These are phyloP conservation scores for Pythium volutum DNA, from an alignment of 352 stramenopile genomes.

Conservation along the genomic window DNA sequence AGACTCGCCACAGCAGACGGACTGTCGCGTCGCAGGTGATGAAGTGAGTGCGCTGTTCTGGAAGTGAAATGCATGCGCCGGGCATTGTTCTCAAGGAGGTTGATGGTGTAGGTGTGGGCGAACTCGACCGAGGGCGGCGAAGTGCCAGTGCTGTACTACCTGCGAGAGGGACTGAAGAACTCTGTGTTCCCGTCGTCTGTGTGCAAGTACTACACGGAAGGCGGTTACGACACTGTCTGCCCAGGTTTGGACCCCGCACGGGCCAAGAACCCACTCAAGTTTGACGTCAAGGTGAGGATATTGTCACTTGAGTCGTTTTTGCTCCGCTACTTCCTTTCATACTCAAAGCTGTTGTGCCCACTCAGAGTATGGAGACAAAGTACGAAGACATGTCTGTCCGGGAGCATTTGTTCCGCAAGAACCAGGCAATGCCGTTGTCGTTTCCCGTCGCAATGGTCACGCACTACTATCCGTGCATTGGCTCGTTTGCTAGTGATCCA, in stretches of 20 bases:
- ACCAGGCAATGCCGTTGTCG: slow-evolving; percentile 75
- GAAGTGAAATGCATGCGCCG: background rate
- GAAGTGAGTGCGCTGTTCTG: slow-evolving; percentile 23
- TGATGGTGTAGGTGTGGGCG: slow-evolving; percentile 49
- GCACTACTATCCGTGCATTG: slow-evolving; percentile 82
- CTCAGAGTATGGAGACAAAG: slow-evolving; percentile 69
- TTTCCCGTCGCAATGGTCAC: slow-evolving; percentile 72
- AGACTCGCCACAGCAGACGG: slow-evolving; percentile 64
- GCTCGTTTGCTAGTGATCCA: slow-evolving; percentile 45
- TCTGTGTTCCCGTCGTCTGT: slow-evolving; percentile 67
- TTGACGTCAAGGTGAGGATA: slow-evolving; percentile 42
- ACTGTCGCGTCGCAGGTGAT: slow-evolving; percentile 66
- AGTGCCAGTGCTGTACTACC: slow-evolving; percentile 71
- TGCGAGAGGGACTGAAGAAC: slow-evolving; percentile 69
- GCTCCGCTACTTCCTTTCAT: background rate
- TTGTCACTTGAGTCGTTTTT: background rate
- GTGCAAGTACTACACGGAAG: slow-evolving; percentile 65
- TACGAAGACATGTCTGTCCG: slow-evolving; percentile 81
- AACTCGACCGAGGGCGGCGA: slow-evolving; percentile 80
- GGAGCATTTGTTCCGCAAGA: slow-evolving; percentile 66
- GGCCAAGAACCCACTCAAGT: slow-evolving; percentile 64
- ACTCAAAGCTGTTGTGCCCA: background rate
- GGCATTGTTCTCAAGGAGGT: background rate
- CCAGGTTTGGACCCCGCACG: slow-evolving; percentile 54
- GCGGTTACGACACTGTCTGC: slow-evolving; percentile 63